Base-by-base conservation (phyloP, 345 rosid genomes). In the Populus nigra region DNA sequence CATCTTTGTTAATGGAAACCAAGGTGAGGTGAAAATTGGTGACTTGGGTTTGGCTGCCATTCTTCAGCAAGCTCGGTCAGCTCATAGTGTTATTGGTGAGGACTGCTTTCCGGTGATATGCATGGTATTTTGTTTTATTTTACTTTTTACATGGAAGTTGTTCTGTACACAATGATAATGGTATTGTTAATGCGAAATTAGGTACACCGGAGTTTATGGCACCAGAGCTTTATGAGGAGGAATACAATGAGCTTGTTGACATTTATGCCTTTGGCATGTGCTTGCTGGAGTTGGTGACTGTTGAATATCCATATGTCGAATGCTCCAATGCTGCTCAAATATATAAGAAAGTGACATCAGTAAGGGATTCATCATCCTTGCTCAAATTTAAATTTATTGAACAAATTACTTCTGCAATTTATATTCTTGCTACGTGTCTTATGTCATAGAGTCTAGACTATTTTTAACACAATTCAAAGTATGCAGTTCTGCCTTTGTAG, bases 151-250 rank as follows among this genome's bases (percentile, higher is more conserved):
- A 10, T 25, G 18, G 8, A 15, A 38, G 29, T 27, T 39, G 31
- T 65, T 47, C 27, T 8, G 41, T 3, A 16, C 17, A 27, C 29
- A 27, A 17, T 8, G 5, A 13, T 29, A 49, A 43, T 8, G 2
- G 23, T 25, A 36, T 76, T 61, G 33, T 41, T 66, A 7, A 35
- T 36, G 61, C 16, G 66, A 65, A 33, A 47, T 10, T 65, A 82
- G 85, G 85, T 62, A 82, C 85, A 13, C 85, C 85, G 7, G 85
- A 82, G 67, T 82, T 82, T 72, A 82, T 82, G 85, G 85, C 85
- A 35, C 85, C 85, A 2, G 85, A 82, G 76, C 85, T 82, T 59
- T 82, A 82, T 11, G 85, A 82, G 71, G 85, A 82, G 80, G 82
- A 82, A 61, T 82, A 82, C 77, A 82, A 82, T 75, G 85, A 82